Evolutionary conservation across 305 asterid species (phyloP).

Genomic region (Fraxinus nigra): DNA sequence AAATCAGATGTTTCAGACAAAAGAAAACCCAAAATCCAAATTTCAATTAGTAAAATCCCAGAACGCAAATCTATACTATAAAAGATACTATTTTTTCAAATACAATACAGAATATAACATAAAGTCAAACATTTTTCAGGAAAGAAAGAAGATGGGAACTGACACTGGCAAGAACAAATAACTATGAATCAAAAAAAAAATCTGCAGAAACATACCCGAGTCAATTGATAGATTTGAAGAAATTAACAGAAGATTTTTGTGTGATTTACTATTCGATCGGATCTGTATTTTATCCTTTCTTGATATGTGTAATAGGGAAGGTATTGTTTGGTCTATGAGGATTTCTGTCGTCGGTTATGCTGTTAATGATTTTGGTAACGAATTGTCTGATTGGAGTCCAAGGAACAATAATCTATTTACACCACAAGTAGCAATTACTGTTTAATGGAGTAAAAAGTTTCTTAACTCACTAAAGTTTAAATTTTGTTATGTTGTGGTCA

Average conservation of each 20-base stretch:
- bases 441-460: too few species aligned
- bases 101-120: neutral
- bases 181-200: neutral
- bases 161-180: neutral
- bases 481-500: too few species aligned
- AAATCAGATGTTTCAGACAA: neutral
- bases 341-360: constrained; percentile 40
- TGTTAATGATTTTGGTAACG: constrained; percentile 28
- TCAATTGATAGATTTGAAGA: constrained; percentile 5
- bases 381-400: constrained; percentile 18
- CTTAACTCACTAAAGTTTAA: too few species aligned
- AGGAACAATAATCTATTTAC: neutral
- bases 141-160: neutral
- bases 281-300: constrained; percentile 17
- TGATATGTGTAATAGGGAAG: constrained; percentile 1
- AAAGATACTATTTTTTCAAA: neutral
- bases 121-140: neutral
- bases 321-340: constrained; percentile 23
- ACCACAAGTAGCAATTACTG: neutral
- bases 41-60: neutral
- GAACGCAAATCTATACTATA: neutral
- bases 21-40: neutral
- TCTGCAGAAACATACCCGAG: constrained; percentile 11
- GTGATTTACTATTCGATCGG: constrained; percentile 21
- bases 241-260: constrained; percentile 9